Evolutionary conservation across 2,329 filamentous ascomycete species (phyloP).

Genomic region (Amauroascus verrucosus): DNA sequence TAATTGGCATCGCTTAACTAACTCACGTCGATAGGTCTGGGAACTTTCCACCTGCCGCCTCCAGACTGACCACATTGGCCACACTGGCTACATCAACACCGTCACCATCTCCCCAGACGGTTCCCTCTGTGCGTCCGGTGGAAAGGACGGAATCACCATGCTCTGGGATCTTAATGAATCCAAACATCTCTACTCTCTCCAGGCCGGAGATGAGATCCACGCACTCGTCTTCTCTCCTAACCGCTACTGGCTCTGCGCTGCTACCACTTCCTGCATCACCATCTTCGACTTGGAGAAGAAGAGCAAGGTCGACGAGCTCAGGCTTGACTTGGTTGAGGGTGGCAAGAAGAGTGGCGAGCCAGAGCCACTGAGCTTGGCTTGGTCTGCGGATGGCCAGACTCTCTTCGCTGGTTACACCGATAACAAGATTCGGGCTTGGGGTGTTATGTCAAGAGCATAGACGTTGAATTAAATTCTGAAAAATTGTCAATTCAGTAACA

Average conservation of each 20-base stretch:
- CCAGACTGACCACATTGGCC: constrained; percentile 99
- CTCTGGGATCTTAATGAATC: constrained; percentile 99
- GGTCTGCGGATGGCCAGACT: constrained; percentile 97
- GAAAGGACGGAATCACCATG: constrained; percentile 99
- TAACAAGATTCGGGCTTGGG: constrained; percentile 97
- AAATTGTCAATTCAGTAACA: constrained; percentile 26
- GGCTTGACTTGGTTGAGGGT: constrained; percentile 90
- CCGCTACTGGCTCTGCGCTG: constrained; percentile 99
- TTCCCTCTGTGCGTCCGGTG: constrained; percentile 96
- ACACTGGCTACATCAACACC: constrained; percentile 99
- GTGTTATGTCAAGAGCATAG: constrained; percentile 90
- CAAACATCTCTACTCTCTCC: constrained; percentile 99
- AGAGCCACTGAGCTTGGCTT: constrained; percentile 94
- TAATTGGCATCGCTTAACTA: constrained; percentile 18
- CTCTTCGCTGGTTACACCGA: constrained; percentile 99
- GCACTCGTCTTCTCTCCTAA: constrained; percentile 99
- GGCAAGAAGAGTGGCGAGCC: constrained; percentile 99
- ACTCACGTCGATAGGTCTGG: constrained; percentile 65
- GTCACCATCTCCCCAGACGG: constrained; percentile 99
- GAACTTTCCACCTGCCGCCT: constrained; percentile 98
- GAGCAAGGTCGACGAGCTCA: constrained; percentile 99
- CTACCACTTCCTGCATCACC: constrained; percentile 95
- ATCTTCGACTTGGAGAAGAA: constrained; percentile 99
- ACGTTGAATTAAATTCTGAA: constrained; percentile 23
- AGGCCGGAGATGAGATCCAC: constrained; percentile 99